A percentile compares a stretch with the other conserved stretches of the same genome.
Evolutionary conservation across 1,284 basidiomycete species (phyloP).

Genomic region (Cystobasidiaceae sp.): DNA sequence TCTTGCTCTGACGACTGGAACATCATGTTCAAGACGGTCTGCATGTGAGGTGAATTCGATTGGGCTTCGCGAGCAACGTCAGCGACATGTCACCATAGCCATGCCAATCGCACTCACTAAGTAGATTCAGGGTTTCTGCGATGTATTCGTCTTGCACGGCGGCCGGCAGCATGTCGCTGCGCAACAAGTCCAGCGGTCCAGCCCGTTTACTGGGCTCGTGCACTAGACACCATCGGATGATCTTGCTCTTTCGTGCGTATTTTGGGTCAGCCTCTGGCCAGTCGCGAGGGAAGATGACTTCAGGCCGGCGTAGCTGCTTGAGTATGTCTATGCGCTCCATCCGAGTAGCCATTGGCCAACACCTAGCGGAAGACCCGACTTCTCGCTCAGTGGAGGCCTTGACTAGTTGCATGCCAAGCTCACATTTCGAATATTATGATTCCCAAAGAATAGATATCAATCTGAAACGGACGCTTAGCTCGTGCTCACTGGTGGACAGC

Average conservation of each 20-base stretch:
- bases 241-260: conserved; percentile 37
- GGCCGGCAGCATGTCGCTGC: conserved; percentile 40
- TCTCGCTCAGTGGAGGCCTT: not conserved
- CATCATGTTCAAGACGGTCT: conserved; percentile 38
- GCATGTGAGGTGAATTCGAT: conserved; percentile 39
- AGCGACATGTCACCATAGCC: not conserved
- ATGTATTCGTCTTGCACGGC: conserved; percentile 42
- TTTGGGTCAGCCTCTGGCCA: conserved; percentile 35
- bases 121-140: conserved; percentile 37
- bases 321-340: conserved; percentile 42
- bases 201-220: conserved; percentile 40
- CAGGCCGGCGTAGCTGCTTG: conserved; percentile 36
- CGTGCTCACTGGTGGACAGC: not conserved
- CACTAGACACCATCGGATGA: conserved; percentile 39
- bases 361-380: not conserved
- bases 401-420: too few relatives aligned
- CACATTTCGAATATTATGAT: conserved; percentile 29
- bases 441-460: conserved; percentile 31
- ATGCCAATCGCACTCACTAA: conserved; percentile 32
- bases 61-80: conserved; percentile 30
- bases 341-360: conserved; percentile 38
- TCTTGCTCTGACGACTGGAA: conserved; percentile 41
- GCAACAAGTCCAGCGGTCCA: conserved; percentile 39
- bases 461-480: not conserved
- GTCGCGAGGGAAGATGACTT: conserved; percentile 37